These are phyloP conservation scores for Liquidambar formosana DNA, from an alignment of 164 flowering plant genomes.

Conservation along the genomic window DNA sequence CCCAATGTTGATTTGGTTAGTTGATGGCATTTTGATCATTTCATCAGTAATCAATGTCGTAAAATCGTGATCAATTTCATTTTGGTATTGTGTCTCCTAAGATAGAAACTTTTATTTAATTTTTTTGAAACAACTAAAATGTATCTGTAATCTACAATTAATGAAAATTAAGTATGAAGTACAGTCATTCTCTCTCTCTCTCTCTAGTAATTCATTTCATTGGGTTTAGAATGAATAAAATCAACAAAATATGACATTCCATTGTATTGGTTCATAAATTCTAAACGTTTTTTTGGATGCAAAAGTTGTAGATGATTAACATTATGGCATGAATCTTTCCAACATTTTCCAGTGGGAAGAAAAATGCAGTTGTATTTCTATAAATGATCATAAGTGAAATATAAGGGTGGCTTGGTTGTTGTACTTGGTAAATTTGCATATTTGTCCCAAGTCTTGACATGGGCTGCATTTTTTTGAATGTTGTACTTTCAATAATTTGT, in stretches of 20 bases:
- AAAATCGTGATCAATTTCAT: no score
- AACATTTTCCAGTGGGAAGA: not conserved
- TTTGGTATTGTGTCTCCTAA: not conserved
- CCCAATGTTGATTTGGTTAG: conserved; percentile 96
- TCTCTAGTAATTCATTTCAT: not conserved
- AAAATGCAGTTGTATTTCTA: not conserved
- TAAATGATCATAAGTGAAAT: not conserved
- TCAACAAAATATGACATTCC: not conserved
- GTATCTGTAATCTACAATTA: no score
- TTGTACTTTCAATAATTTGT: not conserved
- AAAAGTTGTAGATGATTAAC: no score
- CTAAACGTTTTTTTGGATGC: no score
- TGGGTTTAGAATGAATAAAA: not conserved
- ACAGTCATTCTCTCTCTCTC: not conserved
- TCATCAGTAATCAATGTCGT: not conserved
- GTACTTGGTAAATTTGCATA: not conserved
- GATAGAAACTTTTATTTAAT: no score
- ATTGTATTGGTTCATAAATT: not conserved
- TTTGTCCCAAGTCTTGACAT: not conserved
- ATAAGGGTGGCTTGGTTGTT: not conserved
- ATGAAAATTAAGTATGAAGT: not conserved
- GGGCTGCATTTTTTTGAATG: not conserved
- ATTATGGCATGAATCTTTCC: not conserved
- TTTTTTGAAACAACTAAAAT: no score
- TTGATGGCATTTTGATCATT: conserved; percentile 6